These are phyloP conservation scores for Mycena rosella DNA, from an alignment of 768 basidiomycete species.

Conservation along the genomic window DNA sequence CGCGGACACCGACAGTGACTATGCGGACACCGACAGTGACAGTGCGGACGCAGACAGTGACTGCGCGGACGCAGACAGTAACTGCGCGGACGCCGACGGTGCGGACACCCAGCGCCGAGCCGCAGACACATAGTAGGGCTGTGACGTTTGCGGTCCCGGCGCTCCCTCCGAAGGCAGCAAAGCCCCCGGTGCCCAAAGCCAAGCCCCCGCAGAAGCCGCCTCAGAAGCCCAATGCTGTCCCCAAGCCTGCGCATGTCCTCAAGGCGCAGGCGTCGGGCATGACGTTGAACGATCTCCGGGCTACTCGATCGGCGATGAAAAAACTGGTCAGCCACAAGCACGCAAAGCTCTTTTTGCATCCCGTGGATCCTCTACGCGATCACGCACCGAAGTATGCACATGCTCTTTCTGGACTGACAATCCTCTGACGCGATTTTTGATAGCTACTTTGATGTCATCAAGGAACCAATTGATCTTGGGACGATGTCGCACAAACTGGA, in stretches of 20 bases:
- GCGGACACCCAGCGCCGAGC: conserved; percentile 48
- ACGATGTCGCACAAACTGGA: conserved; percentile 91
- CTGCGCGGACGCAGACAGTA: no score
- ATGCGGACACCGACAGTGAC: conserved; percentile 35
- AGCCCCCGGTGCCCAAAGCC: neutral
- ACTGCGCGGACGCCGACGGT: conserved; percentile 20
- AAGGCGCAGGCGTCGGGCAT: conserved; percentile 86
- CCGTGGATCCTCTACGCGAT: conserved; percentile 97
- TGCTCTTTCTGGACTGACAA: neutral
- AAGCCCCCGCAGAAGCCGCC: conserved; percentile 18
- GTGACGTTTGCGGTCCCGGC: conserved; percentile 54
- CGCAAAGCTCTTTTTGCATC: conserved; percentile 81
- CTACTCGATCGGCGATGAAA: conserved; percentile 82
- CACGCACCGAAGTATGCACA: conserved; percentile 82
- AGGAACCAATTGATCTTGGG: conserved; percentile 94
- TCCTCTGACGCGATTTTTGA: conserved; percentile 14
- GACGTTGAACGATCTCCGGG: conserved; percentile 79
- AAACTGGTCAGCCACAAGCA: conserved; percentile 84
- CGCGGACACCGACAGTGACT: conserved; percentile 12
- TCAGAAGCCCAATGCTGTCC: conserved; percentile 36
- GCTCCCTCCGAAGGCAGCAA: conserved; percentile 36
- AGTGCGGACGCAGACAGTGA: no score
- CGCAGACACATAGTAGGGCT: conserved; percentile 47
- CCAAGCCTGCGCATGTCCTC: conserved; percentile 64
- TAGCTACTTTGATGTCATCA: conserved; percentile 93